Evolutionary conservation across 768 basidiomycete species (phyloP).

Genomic region (Melanogaster broomeanus): DNA sequence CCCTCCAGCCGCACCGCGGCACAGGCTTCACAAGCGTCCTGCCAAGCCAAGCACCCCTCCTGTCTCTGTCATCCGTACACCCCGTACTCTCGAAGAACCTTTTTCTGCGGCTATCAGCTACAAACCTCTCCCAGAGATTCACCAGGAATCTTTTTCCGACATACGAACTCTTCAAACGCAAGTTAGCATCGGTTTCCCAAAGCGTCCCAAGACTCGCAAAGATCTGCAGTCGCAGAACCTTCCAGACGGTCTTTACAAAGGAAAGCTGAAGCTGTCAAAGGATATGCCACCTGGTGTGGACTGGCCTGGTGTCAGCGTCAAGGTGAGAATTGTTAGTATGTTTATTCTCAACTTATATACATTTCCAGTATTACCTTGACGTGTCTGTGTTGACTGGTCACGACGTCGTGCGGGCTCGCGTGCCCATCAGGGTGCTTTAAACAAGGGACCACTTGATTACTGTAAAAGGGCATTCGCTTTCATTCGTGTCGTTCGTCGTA

Average conservation of each 20-base stretch:
- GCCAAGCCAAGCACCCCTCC: slow-evolving; percentile 24
- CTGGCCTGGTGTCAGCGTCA: slow-evolving; percentile 67
- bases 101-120: slow-evolving; percentile 1
- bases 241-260: slow-evolving; percentile 70
- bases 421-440: slow-evolving; percentile 61
- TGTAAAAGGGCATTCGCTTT: background rate
- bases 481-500: slow-evolving; percentile 2
- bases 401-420: slow-evolving; percentile 60
- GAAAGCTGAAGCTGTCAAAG: slow-evolving; percentile 53
- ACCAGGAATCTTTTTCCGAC: slow-evolving; percentile 17
- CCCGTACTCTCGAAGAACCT: slow-evolving; percentile 8
- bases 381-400: slow-evolving; percentile 66
- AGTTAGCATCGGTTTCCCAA: slow-evolving; percentile 70
- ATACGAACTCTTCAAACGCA: slow-evolving; percentile 33
- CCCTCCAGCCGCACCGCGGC: slow-evolving; percentile 9
- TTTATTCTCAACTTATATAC: slow-evolving; percentile 7
- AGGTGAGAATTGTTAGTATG: slow-evolving; percentile 43
- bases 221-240: slow-evolving; percentile 49
- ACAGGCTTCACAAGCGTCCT: slow-evolving; percentile 33
- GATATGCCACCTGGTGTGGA: slow-evolving; percentile 66
- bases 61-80: slow-evolving; percentile 10
- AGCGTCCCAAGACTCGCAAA: slow-evolving; percentile 50
- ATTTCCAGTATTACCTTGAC: slow-evolving; percentile 67
- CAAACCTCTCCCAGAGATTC: slow-evolving; percentile 30
- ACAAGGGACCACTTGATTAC: background rate